phyloP scores from a whole-genome alignment of 768 basidiomycete genomes.

The Boletellus sp. region DNA sequence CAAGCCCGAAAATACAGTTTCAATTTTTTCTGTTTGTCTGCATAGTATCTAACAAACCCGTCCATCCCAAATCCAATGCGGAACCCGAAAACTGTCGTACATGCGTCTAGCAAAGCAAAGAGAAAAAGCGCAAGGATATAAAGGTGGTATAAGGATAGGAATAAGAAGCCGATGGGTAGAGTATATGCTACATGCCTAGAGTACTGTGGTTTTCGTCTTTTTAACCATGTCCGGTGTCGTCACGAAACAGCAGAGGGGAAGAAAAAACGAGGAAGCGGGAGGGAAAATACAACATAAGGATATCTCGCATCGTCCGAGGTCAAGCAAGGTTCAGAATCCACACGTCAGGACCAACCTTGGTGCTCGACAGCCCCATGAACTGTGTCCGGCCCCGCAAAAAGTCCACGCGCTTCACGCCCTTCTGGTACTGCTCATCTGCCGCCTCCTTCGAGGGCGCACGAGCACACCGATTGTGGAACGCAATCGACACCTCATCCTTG shows the following conservation, averaged over 20 bases:
- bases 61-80: background rate
- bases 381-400: slow-evolving; percentile 42
- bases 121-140: background rate
- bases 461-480: slow-evolving; percentile 42
- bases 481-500: slow-evolving; percentile 36
- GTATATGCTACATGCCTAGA: slow-evolving; percentile 24
- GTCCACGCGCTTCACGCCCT: slow-evolving; percentile 54
- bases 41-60: slow-evolving; percentile 20
- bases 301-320: slow-evolving; percentile 11
- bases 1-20: slow-evolving; percentile 10
- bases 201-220: slow-evolving; percentile 11
- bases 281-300: slow-evolving; percentile 26
- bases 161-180: slow-evolving; percentile 9
- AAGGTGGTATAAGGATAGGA: slow-evolving; percentile 25
- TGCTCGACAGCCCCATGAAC: slow-evolving; percentile 47
- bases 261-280: background rate
- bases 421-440: slow-evolving; percentile 38
- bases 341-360: slow-evolving; percentile 33
- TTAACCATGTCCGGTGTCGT: slow-evolving; percentile 16
- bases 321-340: slow-evolving; percentile 33
- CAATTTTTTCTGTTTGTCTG: slow-evolving; percentile 8
- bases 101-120: background rate
- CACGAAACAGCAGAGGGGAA: background rate
- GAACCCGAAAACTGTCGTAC: background rate
- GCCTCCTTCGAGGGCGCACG: slow-evolving; percentile 29